Evolutionary conservation across 805 yeast species (phyloP).

Genomic region (Candida nonsorbophila): DNA sequence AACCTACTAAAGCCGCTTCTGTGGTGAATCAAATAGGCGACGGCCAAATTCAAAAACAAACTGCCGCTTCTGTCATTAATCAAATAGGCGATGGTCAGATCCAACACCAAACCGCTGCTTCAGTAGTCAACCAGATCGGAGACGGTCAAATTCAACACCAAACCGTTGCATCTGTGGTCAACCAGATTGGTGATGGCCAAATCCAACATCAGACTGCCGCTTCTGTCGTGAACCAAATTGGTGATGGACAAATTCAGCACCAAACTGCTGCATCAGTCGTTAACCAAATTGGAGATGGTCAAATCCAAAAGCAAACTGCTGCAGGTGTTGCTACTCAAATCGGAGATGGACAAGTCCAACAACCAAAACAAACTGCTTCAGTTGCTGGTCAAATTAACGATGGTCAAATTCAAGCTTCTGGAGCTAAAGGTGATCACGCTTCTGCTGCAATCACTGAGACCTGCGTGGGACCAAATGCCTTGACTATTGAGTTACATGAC

Average conservation of each 20-base stretch:
- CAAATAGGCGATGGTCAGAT: constrained; percentile 35
- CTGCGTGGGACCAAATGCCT: constrained; percentile 10
- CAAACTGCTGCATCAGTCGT: constrained; percentile 7
- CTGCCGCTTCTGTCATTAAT: constrained; percentile 18
- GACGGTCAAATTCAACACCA: constrained; percentile 12
- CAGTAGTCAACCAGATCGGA: constrained; percentile 21
- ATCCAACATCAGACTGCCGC: constrained; percentile 21
- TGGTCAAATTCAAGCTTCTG: constrained; percentile 26
- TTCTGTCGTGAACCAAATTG: constrained; percentile 21
- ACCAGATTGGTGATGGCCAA: constrained; percentile 41
- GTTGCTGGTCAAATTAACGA: constrained; percentile 21
- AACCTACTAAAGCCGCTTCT: constrained; percentile 17
- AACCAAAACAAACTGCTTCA: constrained; percentile 15
- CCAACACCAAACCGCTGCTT: constrained; percentile 18
- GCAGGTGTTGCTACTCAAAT: constrained; percentile 7
- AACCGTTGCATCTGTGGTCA: constrained; percentile 18
- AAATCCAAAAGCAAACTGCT: constrained; percentile 16
- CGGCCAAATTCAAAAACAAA: constrained; percentile 26
- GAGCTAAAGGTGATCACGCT: constrained; percentile 14
- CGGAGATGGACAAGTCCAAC: constrained; percentile 29
- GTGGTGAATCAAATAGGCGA: constrained; percentile 30
- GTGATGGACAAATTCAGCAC: constrained; percentile 31
- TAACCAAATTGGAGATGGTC: constrained; percentile 32
- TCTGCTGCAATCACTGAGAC: constrained; percentile 12
- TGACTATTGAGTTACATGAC: constrained; percentile 14